Evolutionary conservation across 108 stramenopile genomes (phyloP).

Genomic region (Bacterosira constricta): DNA sequence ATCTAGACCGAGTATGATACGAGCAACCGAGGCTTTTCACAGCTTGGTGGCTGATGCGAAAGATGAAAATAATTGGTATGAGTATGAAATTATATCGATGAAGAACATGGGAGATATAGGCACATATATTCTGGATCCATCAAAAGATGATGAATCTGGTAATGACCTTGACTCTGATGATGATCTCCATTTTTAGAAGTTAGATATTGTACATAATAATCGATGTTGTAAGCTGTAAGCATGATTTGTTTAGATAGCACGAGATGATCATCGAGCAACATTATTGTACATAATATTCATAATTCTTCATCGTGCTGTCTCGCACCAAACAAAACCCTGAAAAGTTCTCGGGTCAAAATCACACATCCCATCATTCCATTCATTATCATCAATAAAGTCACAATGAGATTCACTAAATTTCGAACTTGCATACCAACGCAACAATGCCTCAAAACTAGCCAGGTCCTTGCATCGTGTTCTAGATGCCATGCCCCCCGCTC

Average conservation of each 20-base stretch:
- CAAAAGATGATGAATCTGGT: neutral
- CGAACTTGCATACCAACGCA: conserved; percentile 72
- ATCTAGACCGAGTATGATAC: conserved; percentile 16
- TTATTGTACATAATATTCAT: too few relatives aligned
- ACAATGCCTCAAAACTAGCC: conserved; percentile 56
- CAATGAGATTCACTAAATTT: conserved; percentile 78
- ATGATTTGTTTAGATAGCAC: too few relatives aligned
- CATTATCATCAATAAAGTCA: conserved; percentile 78
- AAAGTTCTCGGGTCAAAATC: conserved; percentile 93
- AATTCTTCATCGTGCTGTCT: too few relatives aligned
- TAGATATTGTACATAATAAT: too few relatives aligned
- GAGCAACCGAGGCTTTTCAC: conserved; percentile 33
- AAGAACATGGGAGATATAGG: conserved; percentile 41
- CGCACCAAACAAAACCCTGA: conserved; percentile 88
- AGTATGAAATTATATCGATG: conserved; percentile 17
- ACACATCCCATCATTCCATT: conserved; percentile 86
- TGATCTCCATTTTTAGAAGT: too few relatives aligned
- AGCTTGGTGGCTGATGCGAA: conserved; percentile 17
- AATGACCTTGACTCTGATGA: neutral
- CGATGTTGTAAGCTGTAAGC: too few relatives aligned
- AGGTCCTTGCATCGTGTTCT: conserved; percentile 78
- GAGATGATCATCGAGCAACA: too few relatives aligned
- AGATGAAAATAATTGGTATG: conserved; percentile 14
- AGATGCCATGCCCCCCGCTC: conserved; percentile 53
- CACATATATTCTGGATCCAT: conserved; percentile 32